A percentile compares a stretch with the other conserved stretches of the same genome.
Evolutionary conservation across 176 grass and related monocot genomes (phyloP).

Genomic region (Lolium rigidum): DNA sequence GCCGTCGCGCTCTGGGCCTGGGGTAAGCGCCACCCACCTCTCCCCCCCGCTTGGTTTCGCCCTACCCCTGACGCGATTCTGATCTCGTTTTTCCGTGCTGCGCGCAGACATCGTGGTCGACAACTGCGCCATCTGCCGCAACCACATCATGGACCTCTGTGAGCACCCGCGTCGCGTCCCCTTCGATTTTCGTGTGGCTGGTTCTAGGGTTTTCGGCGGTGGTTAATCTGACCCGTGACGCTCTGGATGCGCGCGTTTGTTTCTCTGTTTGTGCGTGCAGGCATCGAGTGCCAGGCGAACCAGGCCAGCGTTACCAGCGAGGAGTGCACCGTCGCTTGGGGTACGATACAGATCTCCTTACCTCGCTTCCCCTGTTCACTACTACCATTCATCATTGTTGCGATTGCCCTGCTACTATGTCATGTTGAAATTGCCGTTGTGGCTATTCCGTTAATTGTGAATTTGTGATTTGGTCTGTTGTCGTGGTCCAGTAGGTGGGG

Average conservation of each 20-base stretch:
- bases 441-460: not conserved
- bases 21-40: constrained; percentile 52
- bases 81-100: constrained; percentile 11
- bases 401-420: not conserved
- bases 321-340: constrained; percentile 99
- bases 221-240: constrained; percentile 19
- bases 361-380: not conserved
- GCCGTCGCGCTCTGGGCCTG: constrained; percentile 98
- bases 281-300: constrained; percentile 99
- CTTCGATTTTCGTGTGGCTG: constrained; percentile 7
- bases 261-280: constrained; percentile 39
- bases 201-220: constrained; percentile 35
- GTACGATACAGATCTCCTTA: constrained; percentile 47
- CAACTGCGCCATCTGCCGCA: constrained; percentile 98
- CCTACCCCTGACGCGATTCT: constrained; percentile 15
- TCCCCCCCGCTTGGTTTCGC: not conserved
- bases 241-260: not conserved
- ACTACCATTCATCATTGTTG: not conserved
- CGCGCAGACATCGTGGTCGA: constrained; percentile 92
- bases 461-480: not conserved
- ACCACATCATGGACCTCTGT: constrained; percentile 99
- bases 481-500: not conserved
- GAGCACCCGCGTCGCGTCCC: constrained; percentile 28
- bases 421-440: not conserved
- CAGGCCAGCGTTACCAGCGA: constrained; percentile 97